Percentiles rank a stretch among this genome's conserved stretches.
These are phyloP conservation scores for Botrytis cinerea DNA, from an alignment of 2,329 filamentous ascomycete species.

Conservation along the genomic window DNA sequence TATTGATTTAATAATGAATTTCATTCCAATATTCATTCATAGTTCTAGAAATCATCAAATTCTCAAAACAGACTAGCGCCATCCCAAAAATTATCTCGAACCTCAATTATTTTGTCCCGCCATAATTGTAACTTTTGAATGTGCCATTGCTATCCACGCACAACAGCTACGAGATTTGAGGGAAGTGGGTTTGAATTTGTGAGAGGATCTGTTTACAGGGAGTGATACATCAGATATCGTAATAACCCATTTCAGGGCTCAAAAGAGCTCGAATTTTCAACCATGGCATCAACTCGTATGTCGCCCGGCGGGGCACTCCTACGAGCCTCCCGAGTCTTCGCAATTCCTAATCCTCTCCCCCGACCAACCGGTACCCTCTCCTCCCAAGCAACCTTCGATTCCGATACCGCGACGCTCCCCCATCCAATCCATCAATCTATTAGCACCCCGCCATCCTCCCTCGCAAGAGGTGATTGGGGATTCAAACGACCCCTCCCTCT, in stretches of 20 bases:
- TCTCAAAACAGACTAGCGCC: slow-evolving; percentile 15
- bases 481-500: slow-evolving; percentile 82
- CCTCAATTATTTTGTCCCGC: slow-evolving; percentile 21
- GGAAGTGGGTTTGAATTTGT: background rate
- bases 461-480: slow-evolving; percentile 84
- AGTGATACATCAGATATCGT: background rate
- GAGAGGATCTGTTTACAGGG: background rate
- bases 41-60: background rate
- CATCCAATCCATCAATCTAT: slow-evolving; percentile 85
- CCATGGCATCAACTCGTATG: slow-evolving; percentile 45
- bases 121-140: slow-evolving; percentile 13
- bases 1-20: background rate
- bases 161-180: background rate
- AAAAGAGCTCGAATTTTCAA: slow-evolving; percentile 17
- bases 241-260: slow-evolving; percentile 6
- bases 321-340: slow-evolving; percentile 86
- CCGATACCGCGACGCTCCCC: slow-evolving; percentile 70
- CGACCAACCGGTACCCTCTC: slow-evolving; percentile 55
- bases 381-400: slow-evolving; percentile 52
- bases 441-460: slow-evolving; percentile 71
- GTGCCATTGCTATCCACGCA: slow-evolving; percentile 13
- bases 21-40: background rate
- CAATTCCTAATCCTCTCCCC: slow-evolving; percentile 75
- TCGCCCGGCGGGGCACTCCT: slow-evolving; percentile 71
- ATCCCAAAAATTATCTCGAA: slow-evolving; percentile 23